phyloP scores from a whole-genome alignment of 768 basidiomycete species.

The Sarcodon aspratus region DNA sequence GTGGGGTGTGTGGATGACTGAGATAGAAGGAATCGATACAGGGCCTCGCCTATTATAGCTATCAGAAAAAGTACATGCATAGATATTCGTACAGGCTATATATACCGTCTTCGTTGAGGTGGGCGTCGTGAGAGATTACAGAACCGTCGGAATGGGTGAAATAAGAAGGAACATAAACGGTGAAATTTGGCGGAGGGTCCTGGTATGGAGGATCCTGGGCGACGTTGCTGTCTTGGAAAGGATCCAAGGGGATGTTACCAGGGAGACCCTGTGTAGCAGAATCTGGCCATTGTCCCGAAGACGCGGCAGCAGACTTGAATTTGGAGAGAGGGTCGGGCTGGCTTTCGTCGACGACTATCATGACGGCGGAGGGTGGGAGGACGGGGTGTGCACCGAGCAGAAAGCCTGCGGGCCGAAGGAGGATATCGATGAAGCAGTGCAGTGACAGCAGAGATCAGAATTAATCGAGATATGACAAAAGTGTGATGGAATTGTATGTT shows the following conservation, averaged over 20 bases:
- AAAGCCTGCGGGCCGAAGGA: too few relatives aligned
- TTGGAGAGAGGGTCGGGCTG: conserved; percentile 10
- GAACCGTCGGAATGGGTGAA: conserved; percentile 33
- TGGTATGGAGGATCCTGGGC: conserved; percentile 4
- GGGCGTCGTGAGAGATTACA: conserved; percentile 59
- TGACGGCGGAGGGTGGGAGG: too few relatives aligned
- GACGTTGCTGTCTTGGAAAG: background rate
- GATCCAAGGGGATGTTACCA: too few relatives aligned
- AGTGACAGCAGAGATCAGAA: too few relatives aligned
- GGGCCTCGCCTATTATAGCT: conserved; percentile 40
- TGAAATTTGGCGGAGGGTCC: conserved; percentile 50
- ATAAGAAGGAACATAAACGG: conserved; percentile 53
- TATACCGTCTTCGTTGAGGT: conserved; percentile 55
- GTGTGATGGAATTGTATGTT: too few relatives aligned
- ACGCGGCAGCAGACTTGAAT: conserved; percentile 13
- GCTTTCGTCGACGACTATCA: conserved; percentile 8
- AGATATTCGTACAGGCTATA: conserved; percentile 5
- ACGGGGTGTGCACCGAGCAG: too few relatives aligned
- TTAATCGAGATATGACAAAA: too few relatives aligned
- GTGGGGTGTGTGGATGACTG: conserved; percentile 36
- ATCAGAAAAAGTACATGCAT: background rate
- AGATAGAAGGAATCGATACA: conserved; percentile 63
- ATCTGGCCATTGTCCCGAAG: too few relatives aligned
- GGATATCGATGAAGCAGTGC: too few relatives aligned
- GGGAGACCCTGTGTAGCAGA: conserved; percentile 15